Evolutionary conservation across 805 yeast genomes (phyloP), one percentile per base, ranked within the genome.

Genomic region (Starmerella riodocensis): DNA sequence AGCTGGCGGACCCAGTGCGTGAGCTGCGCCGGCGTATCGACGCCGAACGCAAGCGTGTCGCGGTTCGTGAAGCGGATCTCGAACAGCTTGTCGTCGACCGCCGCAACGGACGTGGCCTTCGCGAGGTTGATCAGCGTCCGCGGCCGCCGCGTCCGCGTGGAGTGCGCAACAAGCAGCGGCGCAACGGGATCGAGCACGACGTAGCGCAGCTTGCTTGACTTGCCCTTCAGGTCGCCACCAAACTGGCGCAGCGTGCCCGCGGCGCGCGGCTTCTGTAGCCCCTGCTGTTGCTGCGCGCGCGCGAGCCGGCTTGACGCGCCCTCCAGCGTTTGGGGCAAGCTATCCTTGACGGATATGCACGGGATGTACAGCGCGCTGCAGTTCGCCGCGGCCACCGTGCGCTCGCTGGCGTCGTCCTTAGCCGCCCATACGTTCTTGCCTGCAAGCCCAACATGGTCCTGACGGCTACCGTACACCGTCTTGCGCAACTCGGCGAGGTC

Each of bases 191-290:
- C 64, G n/a, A 86, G 64, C 47, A 71, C 76, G 62, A 78, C 84
- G 60, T 60, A 82, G 41, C 96, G 67, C 48, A 79, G 71, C 49
- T 80, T 73, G 75, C 86, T 73, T 22, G 67, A 63, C 3, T 36
- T 18, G 4, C 14, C 34, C 13, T 67, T 71, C 49, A 91, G 71
- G 61, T 86, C 97, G 8, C 96, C 96, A 16, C 97, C 97, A 53
- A 78, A 83, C 60, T 86, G 97, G 51, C 74, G 73, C 61, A 88
- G 62, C 52, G 64, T 76, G 0, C 96, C 96, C 54, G 79, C 36
- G 18, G 36, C 36, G 4, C 48, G 78, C 52, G 42, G 27, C 34
- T 40, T 12, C 37, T 37, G 2, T 24, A 63, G 60, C 1, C 41
- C 6, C 40, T 16, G 64, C 50, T 5, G 48, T 34, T 47, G 53